phyloP scores from a whole-genome alignment of 2,329 filamentous ascomycete species.

The Colletotrichum trifolii region DNA sequence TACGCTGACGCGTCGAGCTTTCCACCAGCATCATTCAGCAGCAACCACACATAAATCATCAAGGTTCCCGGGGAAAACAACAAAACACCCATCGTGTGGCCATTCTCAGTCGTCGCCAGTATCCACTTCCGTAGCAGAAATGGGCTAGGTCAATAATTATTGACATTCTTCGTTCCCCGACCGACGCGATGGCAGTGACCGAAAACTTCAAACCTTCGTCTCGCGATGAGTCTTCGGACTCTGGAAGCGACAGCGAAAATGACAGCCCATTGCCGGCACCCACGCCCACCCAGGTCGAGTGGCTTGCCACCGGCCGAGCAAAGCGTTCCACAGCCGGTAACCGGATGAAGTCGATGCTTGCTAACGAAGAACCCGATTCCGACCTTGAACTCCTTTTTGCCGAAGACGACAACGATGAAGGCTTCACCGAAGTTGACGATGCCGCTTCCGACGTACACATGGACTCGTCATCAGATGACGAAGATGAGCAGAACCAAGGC shows the following conservation, averaged over 20 bases:
- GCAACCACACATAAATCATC: neutral
- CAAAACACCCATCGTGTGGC: neutral
- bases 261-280: conserved; percentile 45
- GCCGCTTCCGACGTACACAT: conserved; percentile 82
- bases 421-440: conserved; percentile 76
- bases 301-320: conserved; percentile 78
- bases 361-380: conserved; percentile 76
- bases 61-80: neutral
- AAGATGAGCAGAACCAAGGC: conserved; percentile 75
- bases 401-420: conserved; percentile 75
- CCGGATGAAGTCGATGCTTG: conserved; percentile 81
- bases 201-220: conserved; percentile 22
- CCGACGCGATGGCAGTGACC: conserved; percentile 33
- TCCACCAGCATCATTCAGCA: neutral
- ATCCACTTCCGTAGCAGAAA: conserved; percentile 15
- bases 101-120: conserved; percentile 3
- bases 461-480: conserved; percentile 86
- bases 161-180: conserved; percentile 9
- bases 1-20: conserved; percentile 19
- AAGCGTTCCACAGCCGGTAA: conserved; percentile 87
- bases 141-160: conserved; percentile 14
- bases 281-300: conserved; percentile 60
- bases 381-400: conserved; percentile 81
- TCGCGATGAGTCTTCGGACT: conserved; percentile 37
- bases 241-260: conserved; percentile 47